Percentiles rank a stretch among this genome's conserved stretches.
Conservation (phyloP, 2,329 filamentous ascomycete species). For the Cryphonectria parasitica region DNA sequence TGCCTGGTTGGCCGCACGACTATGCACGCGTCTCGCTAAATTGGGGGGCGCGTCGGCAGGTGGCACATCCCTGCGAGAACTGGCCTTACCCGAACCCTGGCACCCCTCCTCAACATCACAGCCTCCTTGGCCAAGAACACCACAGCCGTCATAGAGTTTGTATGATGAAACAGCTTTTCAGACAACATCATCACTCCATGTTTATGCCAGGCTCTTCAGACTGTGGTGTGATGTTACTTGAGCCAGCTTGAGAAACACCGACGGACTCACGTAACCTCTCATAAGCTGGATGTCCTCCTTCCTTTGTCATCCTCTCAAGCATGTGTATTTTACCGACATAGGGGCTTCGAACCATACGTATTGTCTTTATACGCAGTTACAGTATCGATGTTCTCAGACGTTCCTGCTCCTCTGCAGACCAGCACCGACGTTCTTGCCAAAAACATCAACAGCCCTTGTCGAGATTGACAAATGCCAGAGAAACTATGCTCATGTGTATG, state of each 20-base stretch:
- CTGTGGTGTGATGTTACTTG: too few species aligned
- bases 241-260: too few species aligned
- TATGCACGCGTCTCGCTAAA: constrained; percentile 11
- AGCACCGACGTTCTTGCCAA: neutral
- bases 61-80: neutral
- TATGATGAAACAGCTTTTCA: neutral
- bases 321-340: neutral
- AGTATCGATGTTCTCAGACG: neutral
- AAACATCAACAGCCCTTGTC: neutral
- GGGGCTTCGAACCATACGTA: too few species aligned
- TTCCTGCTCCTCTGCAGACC: neutral
- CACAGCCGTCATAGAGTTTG: neutral
- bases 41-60: constrained; percentile 4
- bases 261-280: too few species aligned
- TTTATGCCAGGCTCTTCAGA: too few species aligned
- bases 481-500: neutral
- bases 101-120: neutral
- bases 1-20: neutral
- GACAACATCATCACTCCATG: too few species aligned
- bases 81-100: neutral
- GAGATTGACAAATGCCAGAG: neutral
- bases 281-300: too few species aligned
- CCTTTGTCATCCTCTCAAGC: neutral
- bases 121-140: neutral
- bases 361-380: too few species aligned